Evolutionary conservation across 257 asterid species (phyloP), one percentile per base, ranked within the genome.

Genomic region (Perilla frutescens): DNA sequence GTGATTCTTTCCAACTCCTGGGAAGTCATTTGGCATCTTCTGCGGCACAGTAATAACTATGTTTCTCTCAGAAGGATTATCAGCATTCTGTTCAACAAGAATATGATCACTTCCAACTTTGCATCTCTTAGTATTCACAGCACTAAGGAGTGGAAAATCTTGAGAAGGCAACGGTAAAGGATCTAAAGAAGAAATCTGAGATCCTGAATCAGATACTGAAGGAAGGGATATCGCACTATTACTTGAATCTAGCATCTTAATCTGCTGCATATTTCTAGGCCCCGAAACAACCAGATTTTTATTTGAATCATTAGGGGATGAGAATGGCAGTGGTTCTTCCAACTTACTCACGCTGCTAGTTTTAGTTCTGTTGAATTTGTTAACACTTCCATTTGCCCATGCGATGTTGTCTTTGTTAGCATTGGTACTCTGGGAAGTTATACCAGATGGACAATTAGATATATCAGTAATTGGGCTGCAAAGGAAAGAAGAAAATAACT

Each of bases 381-480:
- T 20, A 20, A 20, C 26, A 20, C 26, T 20, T 20, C 26, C 26
- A 1, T 20, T 20, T 20, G 26, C 26, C 26, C 26, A 20, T 20
- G 26, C 26, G 26, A 20, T 20, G 26, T 62, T 32, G 32, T 20
- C 47, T 59, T 37, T 59, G 31, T 59, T 59, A 64, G 72, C 70
- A 73, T 32, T 74, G 71, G 81, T 12, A 68, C 84, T 83, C 80
- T 76, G 82, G 69, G 86, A 64, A 66, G 81, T 74, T 44, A 78
- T 64, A 20, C 67, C 80, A 78, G 87, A 69, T 76, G 87, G 86
- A 70, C 84, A 83, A 80, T 83, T 82, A 68, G 86, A 78, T 20
- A 79, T 63, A 43, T 75, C 78, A 79, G 78, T 74, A 73, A 59
- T 61, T 61, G 80, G 76, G 80, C 97, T 93, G 93, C 81, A 85